Percentiles rank a stretch among this genome's conserved stretches.
phyloP scores from a whole-genome alignment of 2,329 filamentous ascomycete species.

The Talaromyces sp. region DNA sequence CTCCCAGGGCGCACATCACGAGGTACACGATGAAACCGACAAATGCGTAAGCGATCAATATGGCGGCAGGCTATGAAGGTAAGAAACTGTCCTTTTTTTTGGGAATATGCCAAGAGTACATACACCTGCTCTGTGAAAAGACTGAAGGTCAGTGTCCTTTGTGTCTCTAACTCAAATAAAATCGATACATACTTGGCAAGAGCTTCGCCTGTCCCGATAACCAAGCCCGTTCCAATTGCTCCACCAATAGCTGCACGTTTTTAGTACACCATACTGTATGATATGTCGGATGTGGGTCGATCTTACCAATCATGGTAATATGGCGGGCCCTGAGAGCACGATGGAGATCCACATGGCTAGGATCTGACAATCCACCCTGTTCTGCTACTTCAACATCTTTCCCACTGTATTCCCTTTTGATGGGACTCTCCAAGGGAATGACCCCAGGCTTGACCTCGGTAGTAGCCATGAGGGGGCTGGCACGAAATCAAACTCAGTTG shows the following conservation, averaged over 20 bases:
- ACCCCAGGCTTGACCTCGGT: constrained; percentile 23
- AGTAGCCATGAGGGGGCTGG: not conserved
- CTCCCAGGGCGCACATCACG: constrained; percentile 79
- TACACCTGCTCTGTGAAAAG: constrained; percentile 39
- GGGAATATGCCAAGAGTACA: constrained; percentile 16
- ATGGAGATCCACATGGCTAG: constrained; percentile 39
- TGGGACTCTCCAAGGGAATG: constrained; percentile 18
- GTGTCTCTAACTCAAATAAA: not conserved
- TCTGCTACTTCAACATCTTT: constrained; percentile 22
- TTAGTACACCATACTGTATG: not conserved
- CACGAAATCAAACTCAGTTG: not conserved
- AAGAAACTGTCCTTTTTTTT: not conserved
- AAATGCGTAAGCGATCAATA: constrained; percentile 48
- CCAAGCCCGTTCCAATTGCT: constrained; percentile 47
- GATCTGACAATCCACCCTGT: constrained; percentile 28
- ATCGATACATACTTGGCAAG: constrained; percentile 36
- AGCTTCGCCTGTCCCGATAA: constrained; percentile 45
- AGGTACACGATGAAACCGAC: constrained; percentile 68
- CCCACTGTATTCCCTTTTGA: constrained; percentile 22
- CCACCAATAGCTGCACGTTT: constrained; percentile 40
- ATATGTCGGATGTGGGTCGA: not conserved
- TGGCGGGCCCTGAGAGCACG: constrained; percentile 46
- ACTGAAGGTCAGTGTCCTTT: constrained; percentile 15
- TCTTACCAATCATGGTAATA: constrained; percentile 47
- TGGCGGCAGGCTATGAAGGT: constrained; percentile 38